Evolutionary conservation across 306 rosid species (phyloP).

Genomic region (Citrullus amarus): DNA sequence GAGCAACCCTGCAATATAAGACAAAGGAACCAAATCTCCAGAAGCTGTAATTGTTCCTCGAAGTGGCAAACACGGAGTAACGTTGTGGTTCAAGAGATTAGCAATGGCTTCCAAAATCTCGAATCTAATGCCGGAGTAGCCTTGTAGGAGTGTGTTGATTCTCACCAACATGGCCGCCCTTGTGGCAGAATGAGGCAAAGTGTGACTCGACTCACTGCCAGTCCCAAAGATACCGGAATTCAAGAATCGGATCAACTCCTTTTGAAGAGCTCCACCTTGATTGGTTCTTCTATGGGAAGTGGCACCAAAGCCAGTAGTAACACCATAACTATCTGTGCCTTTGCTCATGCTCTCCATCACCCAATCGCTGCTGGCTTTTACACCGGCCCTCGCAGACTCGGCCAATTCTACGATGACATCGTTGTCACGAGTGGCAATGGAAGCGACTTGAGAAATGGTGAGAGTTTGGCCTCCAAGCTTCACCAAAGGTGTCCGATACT

Average conservation of each 20-base stretch:
- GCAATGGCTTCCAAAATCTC: not conserved
- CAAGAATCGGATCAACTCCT: not conserved
- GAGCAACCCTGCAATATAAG: not conserved
- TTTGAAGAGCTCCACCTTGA: not conserved
- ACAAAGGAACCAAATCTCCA: not conserved
- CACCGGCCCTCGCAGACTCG: not conserved
- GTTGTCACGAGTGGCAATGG: not conserved
- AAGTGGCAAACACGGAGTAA: not conserved
- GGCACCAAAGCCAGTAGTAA: not conserved
- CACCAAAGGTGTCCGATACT: not conserved
- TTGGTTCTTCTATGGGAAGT: not conserved
- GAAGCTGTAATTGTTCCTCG: not conserved
- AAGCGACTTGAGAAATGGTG: not conserved
- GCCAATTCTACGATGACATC: not conserved
- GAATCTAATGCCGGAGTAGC: not conserved
- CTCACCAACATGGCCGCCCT: not conserved
- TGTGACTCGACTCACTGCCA: not conserved
- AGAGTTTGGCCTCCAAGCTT: not conserved
- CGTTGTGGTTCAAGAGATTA: not conserved
- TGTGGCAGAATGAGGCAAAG: not conserved
- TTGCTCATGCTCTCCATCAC: not conserved
- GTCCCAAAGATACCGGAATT: not conserved
- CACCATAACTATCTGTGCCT: not conserved
- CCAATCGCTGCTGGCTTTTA: not conserved
- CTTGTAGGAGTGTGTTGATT: not conserved